phyloP scores from a whole-genome alignment of 2,329 filamentous ascomycete genomes.

The Pseudogymnoascus destructans region DNA sequence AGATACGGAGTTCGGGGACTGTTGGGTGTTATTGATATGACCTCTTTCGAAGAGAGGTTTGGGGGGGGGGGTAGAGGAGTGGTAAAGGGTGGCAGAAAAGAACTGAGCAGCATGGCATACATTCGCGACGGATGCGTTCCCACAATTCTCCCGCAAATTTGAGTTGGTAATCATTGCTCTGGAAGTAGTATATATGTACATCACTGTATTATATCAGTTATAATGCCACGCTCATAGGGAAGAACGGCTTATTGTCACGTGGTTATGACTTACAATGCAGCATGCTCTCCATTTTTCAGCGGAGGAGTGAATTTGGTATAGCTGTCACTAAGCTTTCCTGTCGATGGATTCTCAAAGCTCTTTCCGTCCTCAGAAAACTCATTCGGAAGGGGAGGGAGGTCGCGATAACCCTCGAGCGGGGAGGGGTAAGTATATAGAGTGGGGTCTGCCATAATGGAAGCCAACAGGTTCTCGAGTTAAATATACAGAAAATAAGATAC shows the following conservation, averaged over 20 bases:
- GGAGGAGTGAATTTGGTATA: conserved; percentile 60
- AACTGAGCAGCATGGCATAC: conserved; percentile 31
- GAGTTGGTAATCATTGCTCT: conserved; percentile 46
- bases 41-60: background rate
- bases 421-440: conserved; percentile 38
- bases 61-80: background rate
- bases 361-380: conserved; percentile 55
- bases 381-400: conserved; percentile 40
- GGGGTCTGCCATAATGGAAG: conserved; percentile 28
- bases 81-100: background rate
- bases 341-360: conserved; percentile 54
- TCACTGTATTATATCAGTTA: conserved; percentile 36
- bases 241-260: conserved; percentile 2
- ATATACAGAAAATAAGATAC: conserved; percentile 3
- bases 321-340: conserved; percentile 47
- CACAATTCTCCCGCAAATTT: conserved; percentile 60
- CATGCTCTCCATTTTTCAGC: conserved; percentile 49
- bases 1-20: conserved; percentile 80
- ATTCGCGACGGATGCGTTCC: conserved; percentile 69
- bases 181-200: conserved; percentile 73
- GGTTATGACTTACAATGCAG: conserved; percentile 50
- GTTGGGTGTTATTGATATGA: background rate
- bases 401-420: conserved; percentile 44
- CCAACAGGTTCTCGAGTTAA: background rate
- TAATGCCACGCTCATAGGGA: background rate